These are phyloP conservation scores for Nakazawaea populi DNA, from an alignment of 805 yeast genomes.

Conservation along the genomic window DNA sequence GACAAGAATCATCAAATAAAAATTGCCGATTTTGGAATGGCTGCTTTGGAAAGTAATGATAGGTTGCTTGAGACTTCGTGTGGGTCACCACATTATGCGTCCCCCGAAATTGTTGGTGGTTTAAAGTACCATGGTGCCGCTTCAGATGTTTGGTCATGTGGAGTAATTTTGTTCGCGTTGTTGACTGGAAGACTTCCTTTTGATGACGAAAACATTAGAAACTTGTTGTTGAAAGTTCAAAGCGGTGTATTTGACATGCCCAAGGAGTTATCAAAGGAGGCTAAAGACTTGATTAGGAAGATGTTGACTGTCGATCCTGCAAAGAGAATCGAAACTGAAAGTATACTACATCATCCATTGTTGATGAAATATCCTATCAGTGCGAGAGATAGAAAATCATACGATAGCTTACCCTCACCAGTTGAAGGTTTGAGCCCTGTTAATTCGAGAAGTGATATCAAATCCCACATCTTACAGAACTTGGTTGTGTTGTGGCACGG, in stretches of 20 bases:
- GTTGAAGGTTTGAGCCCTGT: constrained; percentile 46
- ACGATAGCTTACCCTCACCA: constrained; percentile 46
- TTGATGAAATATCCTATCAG: constrained; percentile 44
- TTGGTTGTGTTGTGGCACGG: constrained; percentile 56
- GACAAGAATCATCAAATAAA: constrained; percentile 64
- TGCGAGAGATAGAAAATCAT: constrained; percentile 33
- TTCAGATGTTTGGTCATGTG: constrained; percentile 87
- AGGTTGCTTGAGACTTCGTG: constrained; percentile 73
- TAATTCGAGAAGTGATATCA: constrained; percentile 41
- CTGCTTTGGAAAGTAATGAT: constrained; percentile 71
- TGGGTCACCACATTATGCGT: constrained; percentile 87
- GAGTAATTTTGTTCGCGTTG: constrained; percentile 73
- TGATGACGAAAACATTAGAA: constrained; percentile 76
- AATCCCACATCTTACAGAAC: constrained; percentile 46
- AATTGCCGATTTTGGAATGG: constrained; percentile 88
- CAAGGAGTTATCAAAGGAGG: constrained; percentile 51
- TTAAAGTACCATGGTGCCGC: constrained; percentile 78
- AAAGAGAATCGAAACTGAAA: constrained; percentile 62
- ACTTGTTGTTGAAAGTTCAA: constrained; percentile 66
- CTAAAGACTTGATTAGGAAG: constrained; percentile 56
- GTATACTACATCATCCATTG: constrained; percentile 56
- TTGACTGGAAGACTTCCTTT: constrained; percentile 79
- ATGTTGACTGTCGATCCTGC: constrained; percentile 70
- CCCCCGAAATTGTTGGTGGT: constrained; percentile 82
- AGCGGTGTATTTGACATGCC: constrained; percentile 75